Evolutionary conservation across 2,329 filamentous ascomycete genomes (phyloP).

Genomic region (Aspergillus novofumigatus): DNA sequence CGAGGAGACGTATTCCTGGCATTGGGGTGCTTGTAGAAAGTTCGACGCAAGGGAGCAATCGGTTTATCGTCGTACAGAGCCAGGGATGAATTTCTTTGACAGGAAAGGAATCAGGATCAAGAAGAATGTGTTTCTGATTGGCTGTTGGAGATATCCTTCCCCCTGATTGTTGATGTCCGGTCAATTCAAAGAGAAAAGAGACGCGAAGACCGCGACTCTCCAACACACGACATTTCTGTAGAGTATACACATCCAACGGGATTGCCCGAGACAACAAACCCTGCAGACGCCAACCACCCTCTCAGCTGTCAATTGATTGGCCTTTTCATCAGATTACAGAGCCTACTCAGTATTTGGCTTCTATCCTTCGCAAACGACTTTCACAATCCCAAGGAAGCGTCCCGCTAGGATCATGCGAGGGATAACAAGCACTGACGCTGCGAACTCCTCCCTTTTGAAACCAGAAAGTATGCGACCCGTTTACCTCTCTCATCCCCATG

Average conservation of each 20-base stretch:
- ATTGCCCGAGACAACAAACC: background rate
- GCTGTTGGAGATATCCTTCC: background rate
- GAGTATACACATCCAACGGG: background rate
- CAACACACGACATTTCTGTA: background rate
- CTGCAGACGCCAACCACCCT: background rate
- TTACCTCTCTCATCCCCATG: constrained; percentile 10
- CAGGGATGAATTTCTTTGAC: constrained; percentile 6
- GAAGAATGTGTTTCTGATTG: background rate
- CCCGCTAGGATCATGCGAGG: constrained; percentile 14
- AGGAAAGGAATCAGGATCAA: constrained; percentile 5
- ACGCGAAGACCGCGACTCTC: background rate
- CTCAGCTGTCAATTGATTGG: background rate
- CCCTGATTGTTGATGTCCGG: background rate
- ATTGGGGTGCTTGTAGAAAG: background rate
- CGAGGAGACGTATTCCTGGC: background rate
- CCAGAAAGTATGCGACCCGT: constrained; percentile 20
- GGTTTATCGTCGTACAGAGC: constrained; percentile 5
- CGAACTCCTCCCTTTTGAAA: constrained; percentile 16
- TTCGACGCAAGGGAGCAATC: constrained; percentile 13
- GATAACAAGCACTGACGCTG: constrained; percentile 10
- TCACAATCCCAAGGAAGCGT: background rate
- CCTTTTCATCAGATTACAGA: background rate
- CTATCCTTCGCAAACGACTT: background rate
- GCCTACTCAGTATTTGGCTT: background rate
- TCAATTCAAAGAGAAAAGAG: background rate